Evolutionary conservation across 352 stramenopile species (phyloP), one percentile per base, ranked within the genome.

Genomic region (Plasmopara muralis): DNA sequence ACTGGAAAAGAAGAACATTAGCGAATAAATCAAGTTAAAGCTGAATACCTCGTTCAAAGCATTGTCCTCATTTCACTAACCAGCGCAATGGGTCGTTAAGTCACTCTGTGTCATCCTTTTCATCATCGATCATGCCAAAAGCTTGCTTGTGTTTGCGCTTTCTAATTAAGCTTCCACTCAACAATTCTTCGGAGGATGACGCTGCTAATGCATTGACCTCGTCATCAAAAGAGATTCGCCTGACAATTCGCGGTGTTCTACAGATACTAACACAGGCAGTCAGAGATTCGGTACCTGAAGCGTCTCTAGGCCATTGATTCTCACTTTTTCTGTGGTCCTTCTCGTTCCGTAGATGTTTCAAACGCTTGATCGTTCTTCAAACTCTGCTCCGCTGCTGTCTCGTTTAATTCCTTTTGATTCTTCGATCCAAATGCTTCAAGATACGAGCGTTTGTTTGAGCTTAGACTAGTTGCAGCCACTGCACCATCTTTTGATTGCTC

Each of bases 1-100:
- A 89, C 79, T 2, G 81, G 79, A 34, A 87, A 87, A 52, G 81
- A 91, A 70, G 78, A 91, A 53, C 67, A 88, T 50, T 68, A 86
- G 59, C 10, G 4, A 12, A 35, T 12, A 35, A n/a, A 35, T 35
- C 2, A 8, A 35, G 31, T 5, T 12, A 35, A 35, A 35, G 31
- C 31, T 35, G 31, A 6, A 35, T 12, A 35, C 31, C 0, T 35
- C 5, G 10, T 35, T 35, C 5, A 12, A 35, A 8, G 10, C 10
- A 12, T 35, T 35, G 20, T 25, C 20, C 45, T 18, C 47, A 44
- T 30, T 31, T n/a, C 10, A n/a, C 40, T 56, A 57, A 43, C 33
- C 53, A 49, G 55, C 39, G 10, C 14, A 47, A 46, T 53, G 49
- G 40, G 5, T 57, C 66, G 10, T 63, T 50, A 6, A 60, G 60